Evolutionary conservation across 2,329 filamentous ascomycete species (phyloP), one percentile per base, ranked within the genome.

Genomic region (Daldinia eschscholtzii): DNA sequence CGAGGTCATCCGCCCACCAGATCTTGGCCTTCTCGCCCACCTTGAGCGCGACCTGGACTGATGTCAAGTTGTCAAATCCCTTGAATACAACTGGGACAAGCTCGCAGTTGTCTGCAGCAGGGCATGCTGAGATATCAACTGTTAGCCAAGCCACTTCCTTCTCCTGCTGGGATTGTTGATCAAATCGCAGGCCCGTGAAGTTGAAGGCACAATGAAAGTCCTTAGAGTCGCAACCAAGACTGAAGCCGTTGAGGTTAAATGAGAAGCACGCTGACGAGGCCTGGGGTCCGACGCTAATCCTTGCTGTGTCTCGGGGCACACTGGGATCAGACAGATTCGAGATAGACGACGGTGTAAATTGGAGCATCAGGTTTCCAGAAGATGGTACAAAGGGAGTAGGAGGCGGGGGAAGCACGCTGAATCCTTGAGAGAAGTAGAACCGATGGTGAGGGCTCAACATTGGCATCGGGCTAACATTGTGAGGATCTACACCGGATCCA

Each of bases 1-100:
- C 66, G 28, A 85, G 61, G 71, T 85, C 81, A 70, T 85, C 83
- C 57, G 80, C 80, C 82, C 82, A 86, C 83, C 83, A 85, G 9
- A 75, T 76, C 64, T 75, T 78, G n/a, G 79, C 73, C 37, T 79
- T 63, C 3, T 74, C 76, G n/a, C 75, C 74, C n/a, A 78, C 78
- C n/a, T 78, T 80, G 12, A 81, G 73, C n/a, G 80, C 79, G 46
- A 85, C 76, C 7, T 78, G 78, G 72, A 86, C 66, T 2, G 80
- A 79, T 39, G 75, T 77, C 26, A 79, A 28, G 28, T 57, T 68
- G 28, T 74, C 59, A 42, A 78, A 77, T 5, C 70, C 70, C 15
- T 57, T 61, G 23, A 79, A 50, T 2, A 55, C 42, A 35, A 76
- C 56, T 9, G 73, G 72, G 6, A 61, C 56, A 39, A 78, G 68